These are phyloP conservation scores for Astrocystis sublimbata DNA, from an alignment of 495 filamentous ascomycete genomes.

Conservation along the genomic window DNA sequence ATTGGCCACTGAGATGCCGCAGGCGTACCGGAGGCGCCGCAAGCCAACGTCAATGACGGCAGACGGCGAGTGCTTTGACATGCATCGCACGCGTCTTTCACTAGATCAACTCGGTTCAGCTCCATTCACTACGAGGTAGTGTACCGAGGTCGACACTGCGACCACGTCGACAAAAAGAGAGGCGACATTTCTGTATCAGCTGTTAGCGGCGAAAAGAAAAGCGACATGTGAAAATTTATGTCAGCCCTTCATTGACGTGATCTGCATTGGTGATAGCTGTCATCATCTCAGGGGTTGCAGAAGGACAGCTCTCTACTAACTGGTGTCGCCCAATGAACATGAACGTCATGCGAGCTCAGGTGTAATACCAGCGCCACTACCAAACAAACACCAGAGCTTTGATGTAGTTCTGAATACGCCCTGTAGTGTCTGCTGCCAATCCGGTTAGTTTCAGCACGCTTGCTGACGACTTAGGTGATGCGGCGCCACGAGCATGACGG, in stretches of 20 bases:
- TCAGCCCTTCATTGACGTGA: not conserved
- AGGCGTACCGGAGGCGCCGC: not conserved
- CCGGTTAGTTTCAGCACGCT: slow-evolving; percentile 7
- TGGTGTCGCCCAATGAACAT: not conserved
- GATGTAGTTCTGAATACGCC: not conserved
- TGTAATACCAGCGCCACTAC: not conserved
- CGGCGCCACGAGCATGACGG: slow-evolving; percentile 8
- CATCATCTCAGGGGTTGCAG: not conserved
- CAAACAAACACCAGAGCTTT: not conserved
- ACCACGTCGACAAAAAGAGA: not conserved
- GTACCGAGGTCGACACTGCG: not conserved
- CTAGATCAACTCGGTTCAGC: not conserved
- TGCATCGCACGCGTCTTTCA: not conserved
- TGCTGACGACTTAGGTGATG: slow-evolving; percentile 1
- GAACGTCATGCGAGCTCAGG: not conserved
- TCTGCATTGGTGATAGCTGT: not conserved
- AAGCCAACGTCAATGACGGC: slow-evolving; percentile 2
- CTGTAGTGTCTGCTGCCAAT: slow-evolving; percentile 1
- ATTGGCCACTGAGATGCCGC: slow-evolving; percentile 7
- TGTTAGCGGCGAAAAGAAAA: too few species aligned
- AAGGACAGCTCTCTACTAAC: not conserved
- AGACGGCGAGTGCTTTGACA: not conserved
- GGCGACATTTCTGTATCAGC: not conserved
- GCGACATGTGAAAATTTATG: not conserved
- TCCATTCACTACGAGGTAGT: not conserved